Percentiles rank a stretch among this genome's conserved stretches.
Conservation (phyloP, 2,329 filamentous ascomycete species). For the Malbranchea zuffiana region DNA sequence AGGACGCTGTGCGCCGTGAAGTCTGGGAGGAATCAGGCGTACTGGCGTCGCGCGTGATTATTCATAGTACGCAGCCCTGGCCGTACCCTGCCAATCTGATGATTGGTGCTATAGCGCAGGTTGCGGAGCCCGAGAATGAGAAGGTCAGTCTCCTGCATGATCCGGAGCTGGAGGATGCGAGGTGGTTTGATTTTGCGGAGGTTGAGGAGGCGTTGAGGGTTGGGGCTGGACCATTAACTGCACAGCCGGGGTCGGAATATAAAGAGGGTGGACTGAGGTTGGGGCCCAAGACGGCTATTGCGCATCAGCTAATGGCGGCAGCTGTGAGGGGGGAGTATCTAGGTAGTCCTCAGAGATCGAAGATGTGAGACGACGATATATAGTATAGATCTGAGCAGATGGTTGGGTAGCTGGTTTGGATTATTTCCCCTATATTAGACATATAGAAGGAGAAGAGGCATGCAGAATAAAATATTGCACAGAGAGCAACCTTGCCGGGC, state of each 20-base stretch:
- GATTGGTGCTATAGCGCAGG: slow-evolving; percentile 78
- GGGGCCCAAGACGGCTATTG: slow-evolving; percentile 81
- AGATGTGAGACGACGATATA: too few relatives aligned
- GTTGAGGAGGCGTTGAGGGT: slow-evolving; percentile 60
- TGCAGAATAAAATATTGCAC: too few relatives aligned
- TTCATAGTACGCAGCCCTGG: slow-evolving; percentile 80
- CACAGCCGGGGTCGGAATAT: slow-evolving; percentile 53
- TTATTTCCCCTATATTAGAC: too few relatives aligned
- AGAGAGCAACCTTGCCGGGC: too few relatives aligned
- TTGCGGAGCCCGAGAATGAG: slow-evolving; percentile 66
- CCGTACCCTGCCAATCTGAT: slow-evolving; percentile 76
- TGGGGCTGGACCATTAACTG: slow-evolving; percentile 58
- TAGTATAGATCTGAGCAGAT: too few relatives aligned
- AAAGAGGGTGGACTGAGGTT: slow-evolving; percentile 67
- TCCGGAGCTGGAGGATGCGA: slow-evolving; percentile 78
- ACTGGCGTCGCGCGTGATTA: slow-evolving; percentile 61
- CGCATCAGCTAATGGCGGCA: slow-evolving; percentile 72
- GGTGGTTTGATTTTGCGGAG: slow-evolving; percentile 78
- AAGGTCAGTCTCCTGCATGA: slow-evolving; percentile 74
- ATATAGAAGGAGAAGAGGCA: too few relatives aligned
- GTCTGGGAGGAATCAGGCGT: slow-evolving; percentile 82
- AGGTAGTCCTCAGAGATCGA: slow-evolving; percentile 44
- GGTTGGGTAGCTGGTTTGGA: too few relatives aligned
- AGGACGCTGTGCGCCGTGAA: slow-evolving; percentile 72
- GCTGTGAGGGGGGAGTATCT: slow-evolving; percentile 63